Evolutionary conservation across 352 stramenopile species (phyloP), one percentile per base, ranked within the genome.

Genomic region (Pythium chondricola): DNA sequence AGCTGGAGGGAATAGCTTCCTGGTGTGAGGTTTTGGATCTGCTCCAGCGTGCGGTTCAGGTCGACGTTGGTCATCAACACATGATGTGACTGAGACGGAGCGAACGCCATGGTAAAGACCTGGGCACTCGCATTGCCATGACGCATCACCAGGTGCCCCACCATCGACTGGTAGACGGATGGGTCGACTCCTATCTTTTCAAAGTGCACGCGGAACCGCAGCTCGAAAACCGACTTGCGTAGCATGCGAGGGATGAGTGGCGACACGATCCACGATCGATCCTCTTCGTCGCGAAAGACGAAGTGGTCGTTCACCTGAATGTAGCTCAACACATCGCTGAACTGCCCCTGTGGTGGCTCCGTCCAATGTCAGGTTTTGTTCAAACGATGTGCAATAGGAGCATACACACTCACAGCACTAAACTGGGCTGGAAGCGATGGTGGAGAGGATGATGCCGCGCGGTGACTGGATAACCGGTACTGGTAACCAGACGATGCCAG

Each of bases 261-360:
- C 1, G 51, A 48, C 25, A 39, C 43, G 25, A 42, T 36, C 51
- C 51, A 59, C 18, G 30, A 10, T 11, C 27, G 36, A 2, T 51
- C 51, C n/a, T 24, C 16, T 4, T 42, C 35, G 2, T 22, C 25
- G 10, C 40, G 41, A 7, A 25, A 43, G 30, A 60, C 43, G 52
- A 50, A 54, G 25, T 60, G 27, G 3, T 51, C 40, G 31, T 60
- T 60, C n/a, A 60, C 52, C 14, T 49, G 38, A 32, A 60, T 46
- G 38, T 40, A 60, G 17, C 25, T 43, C 16, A 60, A 6, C 3
- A 47, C 20, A 2, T 38, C 21, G n/a, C 30, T 21, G 44, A 59
- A 48, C 17, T 26, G 24, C 6, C 18, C 38, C 30, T 10, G 20
- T n/a, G 20, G 14, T 18, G 32, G n/a, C n/a, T n/a, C n/a, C n/a